phyloP scores from a whole-genome alignment of 371 early-diverging fungal species.

The Gilbertella persicaria region DNA sequence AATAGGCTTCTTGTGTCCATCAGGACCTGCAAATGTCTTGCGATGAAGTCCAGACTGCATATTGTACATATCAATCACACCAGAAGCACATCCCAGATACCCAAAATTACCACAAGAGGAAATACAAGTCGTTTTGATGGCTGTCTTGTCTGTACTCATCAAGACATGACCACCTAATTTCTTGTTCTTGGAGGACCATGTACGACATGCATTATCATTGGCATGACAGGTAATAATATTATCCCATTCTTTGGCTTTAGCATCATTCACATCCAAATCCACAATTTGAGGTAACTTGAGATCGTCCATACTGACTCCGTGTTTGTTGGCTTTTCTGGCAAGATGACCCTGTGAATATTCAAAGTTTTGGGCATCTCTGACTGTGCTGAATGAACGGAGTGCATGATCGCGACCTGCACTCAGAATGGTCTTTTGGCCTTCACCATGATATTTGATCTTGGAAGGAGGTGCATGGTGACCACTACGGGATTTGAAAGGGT shows the following conservation, averaged over 20 bases:
- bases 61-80: slow-evolving; percentile 88
- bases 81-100: slow-evolving; percentile 78
- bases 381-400: slow-evolving; percentile 77
- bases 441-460: slow-evolving; percentile 73
- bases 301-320: slow-evolving; percentile 58
- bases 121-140: slow-evolving; percentile 72
- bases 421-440: slow-evolving; percentile 70
- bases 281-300: slow-evolving; percentile 76
- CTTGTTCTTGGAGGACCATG: slow-evolving; percentile 83
- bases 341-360: slow-evolving; percentile 81
- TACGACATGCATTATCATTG: slow-evolving; percentile 69
- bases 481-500: slow-evolving; percentile 76
- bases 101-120: slow-evolving; percentile 94
- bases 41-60: slow-evolving; percentile 90
- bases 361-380: slow-evolving; percentile 80
- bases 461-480: slow-evolving; percentile 91
- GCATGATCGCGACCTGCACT: slow-evolving; percentile 84
- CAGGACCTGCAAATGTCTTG: slow-evolving; percentile 57
- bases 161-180: slow-evolving; percentile 73
- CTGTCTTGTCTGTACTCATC: slow-evolving; percentile 61
- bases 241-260: slow-evolving; percentile 85
- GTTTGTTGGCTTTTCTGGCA: slow-evolving; percentile 66
- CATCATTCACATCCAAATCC: slow-evolving; percentile 65
- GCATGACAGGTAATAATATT: slow-evolving; percentile 87
- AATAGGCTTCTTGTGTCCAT: slow-evolving; percentile 81